Base-by-base conservation (phyloP, 805 yeast genomes). In the Limtongozyma cylindracea region DNA sequence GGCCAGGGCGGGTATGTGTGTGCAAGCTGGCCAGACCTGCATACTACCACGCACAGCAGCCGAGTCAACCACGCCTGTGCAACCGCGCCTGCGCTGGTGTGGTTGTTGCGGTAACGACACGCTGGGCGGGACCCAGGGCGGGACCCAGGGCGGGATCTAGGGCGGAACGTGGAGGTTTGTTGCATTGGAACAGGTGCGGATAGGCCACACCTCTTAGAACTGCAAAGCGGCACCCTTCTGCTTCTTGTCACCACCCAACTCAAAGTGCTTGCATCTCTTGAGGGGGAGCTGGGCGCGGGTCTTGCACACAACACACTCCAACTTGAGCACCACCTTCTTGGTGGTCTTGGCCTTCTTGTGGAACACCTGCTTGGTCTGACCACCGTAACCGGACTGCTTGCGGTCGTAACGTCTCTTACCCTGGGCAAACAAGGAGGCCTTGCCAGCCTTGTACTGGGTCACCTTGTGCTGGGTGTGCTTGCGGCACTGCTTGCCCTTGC, bases 391-490 rank as follows among this genome's bases (percentile, higher is more conserved):
- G 48, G 74, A 55, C 68, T 88, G 98, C 64, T 88, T 88, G 65
- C 99, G 93, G 84, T 88, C 98, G 68, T 88, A 88, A 70, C 99
- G 82, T 71, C 99, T 80, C 84, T 91, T 88, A 73, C 99, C 99
- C 67, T 88, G 96, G 45, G 96, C 94, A 53, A 69, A 80, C 48
- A 82, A 71, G 38, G 96, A 84, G 56, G 98, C 96, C 69, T 88
- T 88, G 65, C 99, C 98, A 55, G 96, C 93, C 62, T 88, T 88
- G 91, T 88, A 88, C 69, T 88, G 99, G 60, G 99, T 84, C 53
- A 88, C 98, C 71, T 84, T 88, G 91, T 88, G 98, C 64, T 80
- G 95, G 50, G 96, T 84, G 88, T 88, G 98, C 65, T 80, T 78
- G 53, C 91, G 76, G 72, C 99, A 88, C 54, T 67, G 68, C 68